A percentile compares a stretch with the other conserved stretches of the same genome.
Conservation (phyloP, 1,284 basidiomycete genomes). For the Melampsora americana region DNA sequence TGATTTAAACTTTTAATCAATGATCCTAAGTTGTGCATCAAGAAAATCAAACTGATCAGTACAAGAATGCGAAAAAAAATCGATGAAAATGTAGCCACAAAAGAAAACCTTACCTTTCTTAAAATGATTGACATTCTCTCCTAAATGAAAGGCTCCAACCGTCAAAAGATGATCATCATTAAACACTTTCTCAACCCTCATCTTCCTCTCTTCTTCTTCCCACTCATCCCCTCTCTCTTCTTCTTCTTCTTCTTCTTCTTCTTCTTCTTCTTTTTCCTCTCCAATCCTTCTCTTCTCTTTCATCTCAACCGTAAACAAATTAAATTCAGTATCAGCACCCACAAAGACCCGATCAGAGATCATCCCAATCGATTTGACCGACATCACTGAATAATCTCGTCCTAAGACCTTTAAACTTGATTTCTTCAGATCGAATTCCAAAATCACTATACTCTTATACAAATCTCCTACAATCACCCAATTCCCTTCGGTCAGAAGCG, state of each 20-base stretch:
- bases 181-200: not conserved
- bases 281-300: conserved; percentile 1
- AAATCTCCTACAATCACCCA: conserved; percentile 22
- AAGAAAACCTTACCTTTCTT: conserved; percentile 19
- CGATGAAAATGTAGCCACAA: no score
- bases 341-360: conserved; percentile 29
- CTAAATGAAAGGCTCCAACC: conserved; percentile 24
- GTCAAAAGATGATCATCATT: conserved; percentile 8
- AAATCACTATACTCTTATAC: conserved; percentile 27
- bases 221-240: not conserved
- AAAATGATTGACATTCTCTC: conserved; percentile 39
- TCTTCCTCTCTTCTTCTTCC: conserved; percentile 1
- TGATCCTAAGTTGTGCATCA: not conserved
- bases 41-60: not conserved
- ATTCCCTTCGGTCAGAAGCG: conserved; percentile 18
- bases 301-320: conserved; percentile 22
- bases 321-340: conserved; percentile 33
- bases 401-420: conserved; percentile 16
- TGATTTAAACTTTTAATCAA: conserved; percentile 9
- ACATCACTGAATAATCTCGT: conserved; percentile 19
- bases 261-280: conserved; percentile 6
- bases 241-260: conserved; percentile 10
- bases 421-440: conserved; percentile 18
- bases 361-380: conserved; percentile 24
- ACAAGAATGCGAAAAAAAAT: not conserved